Evolutionary conservation across 129 eudicot species (phyloP), one percentile per base, ranked within the genome.

Genomic region (Flaveria trinervia): DNA sequence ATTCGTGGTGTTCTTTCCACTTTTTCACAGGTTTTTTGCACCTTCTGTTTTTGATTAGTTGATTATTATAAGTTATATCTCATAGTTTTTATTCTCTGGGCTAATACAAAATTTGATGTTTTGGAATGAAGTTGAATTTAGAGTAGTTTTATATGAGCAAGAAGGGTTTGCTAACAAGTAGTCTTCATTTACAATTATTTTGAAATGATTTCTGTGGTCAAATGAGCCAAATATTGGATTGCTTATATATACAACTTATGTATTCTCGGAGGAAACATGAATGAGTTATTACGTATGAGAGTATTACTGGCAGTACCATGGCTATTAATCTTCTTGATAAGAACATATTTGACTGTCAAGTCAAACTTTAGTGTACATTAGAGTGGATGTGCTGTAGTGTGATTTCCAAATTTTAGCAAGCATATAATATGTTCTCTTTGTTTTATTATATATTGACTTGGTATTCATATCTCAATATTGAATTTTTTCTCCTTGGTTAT

Each of bases 1-100:
- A n/a, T 66, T 3, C 98, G 97, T 8, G 98, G 92, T 22, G 82
- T 87, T 83, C 93, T 94, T 73, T 91, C 98, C 51, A 91, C 97
- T 30, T 83, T 89, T 84, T 94, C 98, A 7, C 87, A 81, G 89
- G 98, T 94, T 72, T 22, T 28, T 68, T 66, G 33, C 70, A 0
- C 3, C 11, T 78, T 39, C 44, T 61, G 23, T 68, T 68, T 41
- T 22, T 41, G 13, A 15, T 65, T 56, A 36, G 46, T 22, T 48
- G 11, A 15, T 65, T 56, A 36, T 56, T 22, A 5, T 51, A 43
- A 4, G 56, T 16, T 36, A 49, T 1, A 72, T 33, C 46, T 49
- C 49, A 25, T 45, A 68, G 41, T 60, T 60, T 33, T 64, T 30
- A 3, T 30, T 30, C 16, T 30, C 33, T 4, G 22, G 12, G 4